Evolutionary conservation across 768 basidiomycete species (phyloP), one percentile per base, ranked within the genome.

Genomic region (Termitomyces sp.): DNA sequence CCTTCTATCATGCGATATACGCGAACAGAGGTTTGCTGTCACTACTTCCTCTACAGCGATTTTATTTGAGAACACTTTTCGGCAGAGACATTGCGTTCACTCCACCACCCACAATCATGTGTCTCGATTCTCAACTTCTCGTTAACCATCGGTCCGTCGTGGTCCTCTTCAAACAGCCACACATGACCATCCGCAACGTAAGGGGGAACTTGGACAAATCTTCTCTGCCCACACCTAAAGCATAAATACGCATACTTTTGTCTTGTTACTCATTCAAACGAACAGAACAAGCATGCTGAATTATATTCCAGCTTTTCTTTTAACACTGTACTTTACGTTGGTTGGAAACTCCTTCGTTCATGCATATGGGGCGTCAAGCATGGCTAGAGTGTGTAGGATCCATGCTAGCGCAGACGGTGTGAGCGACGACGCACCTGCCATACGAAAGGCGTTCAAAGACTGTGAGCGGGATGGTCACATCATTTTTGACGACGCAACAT

Each of bases 401-500:
- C 60, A 57, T 39, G 55, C 66, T 10, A 65, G 62, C 26, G 34
- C 54, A 22, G 64, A 66, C 42, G 61, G 61, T 26, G 60, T 62
- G 13, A 64, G 64, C 12, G 68, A 68, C 47, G 64, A 66, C 51
- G 67, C 65, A 4, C 67, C 66, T 18, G 65, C 67, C 12, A 68
- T 70, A 37, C 45, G 63, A 13, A 66, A 16, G 33, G 48, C 67
- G 8, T 68, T 68, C 45, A 14, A 59, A 18, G 53, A 61, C 12
- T 61, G 63, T 55, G 46, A 55, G 32, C 46, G 39, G n/a, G 45
- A 62, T 46, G 62, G 66, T 9, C 51, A 65, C 37, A 65, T 76
- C 34, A 51, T 63, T 9, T 71, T 76, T 40, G 62, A 66, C 5
- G 67, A 71, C 51, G 62, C 67, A 36, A 70, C 69, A 27, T 77